A percentile compares a stretch with the other conserved stretches of the same genome.
phyloP scores from a whole-genome alignment of 768 basidiomycete species.

The Pholiota microspora region DNA sequence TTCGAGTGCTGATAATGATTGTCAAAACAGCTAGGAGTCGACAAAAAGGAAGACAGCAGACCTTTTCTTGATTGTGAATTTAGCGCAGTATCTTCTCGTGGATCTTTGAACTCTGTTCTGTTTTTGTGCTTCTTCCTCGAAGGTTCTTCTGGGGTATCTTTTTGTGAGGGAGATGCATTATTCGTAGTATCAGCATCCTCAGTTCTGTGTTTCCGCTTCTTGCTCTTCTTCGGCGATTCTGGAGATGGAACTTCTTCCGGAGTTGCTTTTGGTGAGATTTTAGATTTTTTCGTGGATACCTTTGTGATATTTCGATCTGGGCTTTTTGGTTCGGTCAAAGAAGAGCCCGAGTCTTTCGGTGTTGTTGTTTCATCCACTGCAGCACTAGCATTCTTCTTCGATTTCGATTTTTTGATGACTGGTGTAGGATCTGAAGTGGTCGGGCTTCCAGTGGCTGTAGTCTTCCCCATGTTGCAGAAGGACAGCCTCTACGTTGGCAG shows the following conservation, averaged over 20 bases:
- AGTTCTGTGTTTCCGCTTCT: constrained; percentile 16
- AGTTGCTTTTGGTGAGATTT: constrained; percentile 4
- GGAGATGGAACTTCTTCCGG: neutral
- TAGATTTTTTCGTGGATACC: neutral
- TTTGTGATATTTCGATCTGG: neutral
- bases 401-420: neutral
- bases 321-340: neutral
- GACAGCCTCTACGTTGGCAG: neutral
- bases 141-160: constrained; percentile 9
- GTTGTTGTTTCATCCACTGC: neutral
- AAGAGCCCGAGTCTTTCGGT: neutral
- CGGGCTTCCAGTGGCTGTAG: neutral
- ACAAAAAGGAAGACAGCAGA: constrained; percentile 14
- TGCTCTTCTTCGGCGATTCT: constrained; percentile 11
- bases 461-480: neutral
- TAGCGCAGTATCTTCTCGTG: constrained; percentile 34
- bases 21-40: neutral
- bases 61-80: constrained; percentile 41
- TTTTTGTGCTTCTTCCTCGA: constrained; percentile 38
- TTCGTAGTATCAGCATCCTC: constrained; percentile 13
- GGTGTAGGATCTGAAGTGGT: neutral
- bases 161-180: neutral
- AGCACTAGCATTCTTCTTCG: neutral
- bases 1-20: constrained; percentile 38
- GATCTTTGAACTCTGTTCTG: constrained; percentile 43